Evolutionary conservation across 345 rosid genomes (phyloP).

Genomic region (Salix brachista): DNA sequence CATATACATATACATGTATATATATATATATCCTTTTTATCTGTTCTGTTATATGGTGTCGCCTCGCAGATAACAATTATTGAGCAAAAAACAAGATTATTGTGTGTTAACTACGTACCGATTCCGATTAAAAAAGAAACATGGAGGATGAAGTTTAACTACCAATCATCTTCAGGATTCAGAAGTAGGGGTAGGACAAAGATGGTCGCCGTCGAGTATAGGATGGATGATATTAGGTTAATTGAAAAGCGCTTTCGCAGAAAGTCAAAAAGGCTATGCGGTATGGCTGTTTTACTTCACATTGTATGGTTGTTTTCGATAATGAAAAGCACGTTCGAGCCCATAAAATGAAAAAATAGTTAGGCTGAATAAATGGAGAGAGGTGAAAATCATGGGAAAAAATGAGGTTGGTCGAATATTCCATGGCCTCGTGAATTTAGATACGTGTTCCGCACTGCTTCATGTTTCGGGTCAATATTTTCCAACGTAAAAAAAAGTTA

Average conservation of each 20-base stretch:
- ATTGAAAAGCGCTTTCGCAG: neutral
- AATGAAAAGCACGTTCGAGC: neutral
- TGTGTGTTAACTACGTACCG: neutral
- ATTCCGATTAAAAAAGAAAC: neutral
- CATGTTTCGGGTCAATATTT: too few species aligned
- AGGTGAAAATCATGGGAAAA: neutral
- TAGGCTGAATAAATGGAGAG: neutral
- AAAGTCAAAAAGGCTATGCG: neutral
- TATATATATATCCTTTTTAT: neutral
- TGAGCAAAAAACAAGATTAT: neutral
- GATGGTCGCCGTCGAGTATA: neutral
- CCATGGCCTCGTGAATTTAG: neutral
- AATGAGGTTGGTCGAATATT: neutral
- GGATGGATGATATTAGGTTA: neutral
- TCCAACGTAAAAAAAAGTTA: too few species aligned
- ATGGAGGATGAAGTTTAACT: neutral
- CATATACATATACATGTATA: accelerated
- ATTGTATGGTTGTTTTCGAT: too few species aligned
- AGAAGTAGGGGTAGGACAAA: neutral
- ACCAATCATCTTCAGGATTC: neutral
- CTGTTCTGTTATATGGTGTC: neutral
- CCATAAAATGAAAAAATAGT: neutral
- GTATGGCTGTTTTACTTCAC: conserved; percentile 1
- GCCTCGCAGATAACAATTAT: neutral
- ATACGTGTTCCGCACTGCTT: too few species aligned